phyloP scores from a whole-genome alignment of 108 stramenopile genomes.

The Parietichytrium sp. region DNA sequence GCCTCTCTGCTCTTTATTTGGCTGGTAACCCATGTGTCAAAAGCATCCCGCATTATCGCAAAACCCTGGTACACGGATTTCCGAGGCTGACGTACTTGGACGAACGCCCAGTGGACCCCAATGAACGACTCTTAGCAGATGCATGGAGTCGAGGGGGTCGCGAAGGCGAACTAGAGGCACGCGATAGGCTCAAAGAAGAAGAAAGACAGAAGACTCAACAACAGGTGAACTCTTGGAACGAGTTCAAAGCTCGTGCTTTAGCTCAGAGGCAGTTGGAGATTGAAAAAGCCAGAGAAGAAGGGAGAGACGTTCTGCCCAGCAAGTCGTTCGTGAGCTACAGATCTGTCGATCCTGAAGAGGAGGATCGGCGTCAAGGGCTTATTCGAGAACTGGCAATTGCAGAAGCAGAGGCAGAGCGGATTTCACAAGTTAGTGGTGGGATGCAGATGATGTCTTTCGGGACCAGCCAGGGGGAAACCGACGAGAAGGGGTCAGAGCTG shows the following conservation, averaged over 20 bases:
- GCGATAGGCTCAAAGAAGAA: neutral
- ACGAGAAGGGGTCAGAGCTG: neutral
- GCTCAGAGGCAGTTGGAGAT: slow-evolving; percentile 2
- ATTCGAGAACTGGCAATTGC: neutral
- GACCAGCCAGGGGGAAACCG: neutral
- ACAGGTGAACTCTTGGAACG: slow-evolving; percentile 8
- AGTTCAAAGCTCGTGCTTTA: neutral
- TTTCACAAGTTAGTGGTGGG: neutral
- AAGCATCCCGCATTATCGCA: neutral
- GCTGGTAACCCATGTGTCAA: slow-evolving; percentile 6
- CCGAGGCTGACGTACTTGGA: neutral
- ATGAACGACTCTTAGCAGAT: neutral
- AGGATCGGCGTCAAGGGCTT: neutral
- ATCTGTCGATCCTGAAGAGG: neutral
- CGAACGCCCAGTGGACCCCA: slow-evolving; percentile 16
- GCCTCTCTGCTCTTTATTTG: neutral
- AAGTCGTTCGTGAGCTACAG: slow-evolving; percentile 11
- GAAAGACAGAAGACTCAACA: neutral
- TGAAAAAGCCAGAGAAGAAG: neutral
- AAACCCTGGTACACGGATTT: neutral
- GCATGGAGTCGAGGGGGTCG: neutral
- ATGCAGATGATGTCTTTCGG: neutral
- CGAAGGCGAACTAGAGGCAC: neutral
- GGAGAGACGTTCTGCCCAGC: neutral
- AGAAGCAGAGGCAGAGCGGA: slow-evolving; percentile 21